Evolutionary conservation across 345 rosid species (phyloP).

Genomic region (Theobroma cacao): DNA sequence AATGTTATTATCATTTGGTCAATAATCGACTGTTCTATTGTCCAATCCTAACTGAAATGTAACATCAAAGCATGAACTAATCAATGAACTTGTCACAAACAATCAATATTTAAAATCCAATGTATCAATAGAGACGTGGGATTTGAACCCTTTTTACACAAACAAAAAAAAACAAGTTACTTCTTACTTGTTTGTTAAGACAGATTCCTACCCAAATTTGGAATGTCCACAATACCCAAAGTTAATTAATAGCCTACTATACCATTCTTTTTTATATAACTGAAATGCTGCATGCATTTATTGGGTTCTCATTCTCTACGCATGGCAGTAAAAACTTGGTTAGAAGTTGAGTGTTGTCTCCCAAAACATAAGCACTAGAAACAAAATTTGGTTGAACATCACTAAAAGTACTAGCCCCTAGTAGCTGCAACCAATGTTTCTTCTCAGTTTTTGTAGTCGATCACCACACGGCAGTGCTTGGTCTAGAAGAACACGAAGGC

Average conservation of each 20-base stretch:
- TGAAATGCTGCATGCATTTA: background rate
- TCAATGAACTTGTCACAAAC: background rate
- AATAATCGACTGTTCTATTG: background rate
- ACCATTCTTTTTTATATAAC: background rate
- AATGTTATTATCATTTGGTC: background rate
- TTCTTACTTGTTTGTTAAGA: background rate
- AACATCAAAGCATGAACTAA: background rate
- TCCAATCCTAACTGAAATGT: background rate
- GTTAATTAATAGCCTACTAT: background rate
- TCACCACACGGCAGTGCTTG: background rate
- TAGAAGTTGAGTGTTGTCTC: background rate
- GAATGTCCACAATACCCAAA: background rate
- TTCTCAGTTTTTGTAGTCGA: background rate
- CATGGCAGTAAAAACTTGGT: background rate
- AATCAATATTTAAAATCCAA: background rate
- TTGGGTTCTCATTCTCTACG: background rate
- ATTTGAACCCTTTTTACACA: background rate
- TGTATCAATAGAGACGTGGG: background rate
- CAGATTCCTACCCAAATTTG: background rate
- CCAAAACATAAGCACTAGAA: background rate
- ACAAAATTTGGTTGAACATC: background rate
- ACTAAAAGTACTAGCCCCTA: background rate
- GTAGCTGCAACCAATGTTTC: background rate
- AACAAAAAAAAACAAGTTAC: background rate
- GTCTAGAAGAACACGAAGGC: background rate